These are phyloP conservation scores for Solanum hybrid DNA, from an alignment of 305 asterid genomes.

Conservation along the genomic window DNA sequence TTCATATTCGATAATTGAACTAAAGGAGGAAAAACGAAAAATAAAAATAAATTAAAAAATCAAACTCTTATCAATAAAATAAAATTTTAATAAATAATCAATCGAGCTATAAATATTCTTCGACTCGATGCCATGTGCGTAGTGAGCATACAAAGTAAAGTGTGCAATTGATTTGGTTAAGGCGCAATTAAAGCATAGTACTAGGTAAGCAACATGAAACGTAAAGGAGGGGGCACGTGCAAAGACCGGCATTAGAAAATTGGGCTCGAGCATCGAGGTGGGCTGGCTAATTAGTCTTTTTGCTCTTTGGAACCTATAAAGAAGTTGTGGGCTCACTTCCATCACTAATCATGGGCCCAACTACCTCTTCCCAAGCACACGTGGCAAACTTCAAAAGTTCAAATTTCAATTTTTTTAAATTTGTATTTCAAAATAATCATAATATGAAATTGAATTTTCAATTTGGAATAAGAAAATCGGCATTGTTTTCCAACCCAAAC, in stretches of 20 bases:
- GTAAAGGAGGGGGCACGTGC: background rate
- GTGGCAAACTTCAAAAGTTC: background rate
- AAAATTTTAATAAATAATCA: too few species aligned
- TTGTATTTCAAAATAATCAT: background rate
- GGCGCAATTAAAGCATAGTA: background rate
- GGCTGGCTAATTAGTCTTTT: background rate
- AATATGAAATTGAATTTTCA: background rate
- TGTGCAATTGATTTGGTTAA: background rate
- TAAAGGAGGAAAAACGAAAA: too few species aligned
- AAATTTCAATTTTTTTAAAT: background rate
- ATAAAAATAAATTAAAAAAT: too few species aligned
- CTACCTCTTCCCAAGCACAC: background rate
- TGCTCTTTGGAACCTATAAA: background rate
- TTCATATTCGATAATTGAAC: background rate
- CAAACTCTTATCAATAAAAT: too few species aligned
- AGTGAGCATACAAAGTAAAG: background rate
- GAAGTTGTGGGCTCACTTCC: background rate
- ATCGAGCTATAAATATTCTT: too few species aligned
- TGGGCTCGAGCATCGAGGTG: background rate
- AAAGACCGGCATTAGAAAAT: background rate
- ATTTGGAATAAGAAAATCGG: background rate
- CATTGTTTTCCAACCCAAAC: background rate
- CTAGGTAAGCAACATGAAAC: background rate
- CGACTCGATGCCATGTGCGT: background rate
- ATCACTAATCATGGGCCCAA: background rate